Percentiles rank a stretch among this genome's conserved stretches.
Evolutionary conservation across 2,329 filamentous ascomycete genomes (phyloP).

Genomic region (Exophiala phaeomuriformis): DNA sequence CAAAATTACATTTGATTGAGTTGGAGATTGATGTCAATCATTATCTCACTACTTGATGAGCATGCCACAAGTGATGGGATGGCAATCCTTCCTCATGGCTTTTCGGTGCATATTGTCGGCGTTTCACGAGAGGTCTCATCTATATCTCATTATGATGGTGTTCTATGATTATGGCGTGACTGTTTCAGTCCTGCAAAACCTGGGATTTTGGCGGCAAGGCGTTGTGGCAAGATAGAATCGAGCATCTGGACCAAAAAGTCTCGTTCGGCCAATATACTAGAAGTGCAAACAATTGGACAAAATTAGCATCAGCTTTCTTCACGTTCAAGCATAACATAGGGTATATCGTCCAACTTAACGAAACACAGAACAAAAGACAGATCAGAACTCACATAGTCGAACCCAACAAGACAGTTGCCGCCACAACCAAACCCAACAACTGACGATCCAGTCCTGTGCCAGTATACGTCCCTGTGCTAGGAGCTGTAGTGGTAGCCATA

Average conservation of each 20-base stretch:
- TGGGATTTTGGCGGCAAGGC: conserved; percentile 21
- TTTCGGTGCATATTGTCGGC: too few species aligned
- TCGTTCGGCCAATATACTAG: conserved; percentile 19
- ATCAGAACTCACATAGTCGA: conserved; percentile 18
- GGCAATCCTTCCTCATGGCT: too few species aligned
- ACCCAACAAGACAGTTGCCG: conserved; percentile 9
- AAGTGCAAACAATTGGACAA: background rate
- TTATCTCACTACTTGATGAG: too few species aligned
- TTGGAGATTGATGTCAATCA: conserved; percentile 22
- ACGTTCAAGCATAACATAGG: too few species aligned
- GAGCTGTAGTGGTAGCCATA: background rate
- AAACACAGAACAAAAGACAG: background rate
- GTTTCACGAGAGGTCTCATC: too few species aligned
- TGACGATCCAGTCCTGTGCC: conserved; percentile 3
- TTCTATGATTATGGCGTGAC: too few species aligned
- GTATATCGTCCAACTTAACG: too few species aligned
- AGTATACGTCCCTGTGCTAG: background rate
- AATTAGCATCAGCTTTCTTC: background rate
- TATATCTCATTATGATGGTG: too few species aligned
- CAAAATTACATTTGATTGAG: conserved; percentile 80
- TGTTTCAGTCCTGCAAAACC: conserved; percentile 3
- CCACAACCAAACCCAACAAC: conserved; percentile 5
- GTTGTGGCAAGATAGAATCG: conserved; percentile 19
- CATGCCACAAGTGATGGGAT: too few species aligned
- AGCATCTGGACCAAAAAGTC: conserved; percentile 20